These are phyloP conservation scores for Phoenix dactylifera DNA, from an alignment of 176 grass and related monocot species.

Conservation along the genomic window DNA sequence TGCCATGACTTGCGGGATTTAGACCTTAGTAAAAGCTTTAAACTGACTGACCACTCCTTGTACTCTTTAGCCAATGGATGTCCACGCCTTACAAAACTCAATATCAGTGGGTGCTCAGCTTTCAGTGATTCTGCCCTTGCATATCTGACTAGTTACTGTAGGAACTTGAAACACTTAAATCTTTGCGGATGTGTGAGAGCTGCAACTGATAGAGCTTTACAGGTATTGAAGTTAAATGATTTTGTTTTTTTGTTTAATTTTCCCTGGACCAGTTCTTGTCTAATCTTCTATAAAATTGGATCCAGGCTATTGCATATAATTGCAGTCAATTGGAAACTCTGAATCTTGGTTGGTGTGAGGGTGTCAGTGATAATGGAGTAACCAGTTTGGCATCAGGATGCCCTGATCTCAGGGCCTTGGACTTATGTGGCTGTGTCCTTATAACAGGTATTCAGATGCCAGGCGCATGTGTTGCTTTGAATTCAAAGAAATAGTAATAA, in stretches of 20 bases:
- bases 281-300: not conserved
- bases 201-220: constrained; percentile 56
- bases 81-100: constrained; percentile 54
- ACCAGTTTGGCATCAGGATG: constrained; percentile 62
- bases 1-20: constrained; percentile 62
- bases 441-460: constrained; percentile 50
- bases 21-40: constrained; percentile 77
- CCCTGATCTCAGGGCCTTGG: constrained; percentile 59
- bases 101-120: constrained; percentile 78
- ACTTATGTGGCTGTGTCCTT: constrained; percentile 80
- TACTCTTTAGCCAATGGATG: constrained; percentile 59
- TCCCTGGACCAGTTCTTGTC: not conserved
- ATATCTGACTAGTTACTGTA: constrained; percentile 50
- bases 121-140: constrained; percentile 52
- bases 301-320: constrained; percentile 55
- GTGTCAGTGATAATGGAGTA: constrained; percentile 68
- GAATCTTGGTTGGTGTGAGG: constrained; percentile 75
- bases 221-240: constrained; percentile 32
- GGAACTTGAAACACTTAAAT: constrained; percentile 50
- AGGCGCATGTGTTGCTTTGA: too few relatives aligned
- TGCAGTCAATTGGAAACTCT: constrained; percentile 53
- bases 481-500: too few relatives aligned
- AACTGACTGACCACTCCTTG: constrained; percentile 55
- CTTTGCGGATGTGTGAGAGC: constrained; percentile 67
- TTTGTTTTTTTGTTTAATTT: not conserved